Evolutionary conservation across 805 yeast species (phyloP).

Genomic region (Metschnikowia borealis): DNA sequence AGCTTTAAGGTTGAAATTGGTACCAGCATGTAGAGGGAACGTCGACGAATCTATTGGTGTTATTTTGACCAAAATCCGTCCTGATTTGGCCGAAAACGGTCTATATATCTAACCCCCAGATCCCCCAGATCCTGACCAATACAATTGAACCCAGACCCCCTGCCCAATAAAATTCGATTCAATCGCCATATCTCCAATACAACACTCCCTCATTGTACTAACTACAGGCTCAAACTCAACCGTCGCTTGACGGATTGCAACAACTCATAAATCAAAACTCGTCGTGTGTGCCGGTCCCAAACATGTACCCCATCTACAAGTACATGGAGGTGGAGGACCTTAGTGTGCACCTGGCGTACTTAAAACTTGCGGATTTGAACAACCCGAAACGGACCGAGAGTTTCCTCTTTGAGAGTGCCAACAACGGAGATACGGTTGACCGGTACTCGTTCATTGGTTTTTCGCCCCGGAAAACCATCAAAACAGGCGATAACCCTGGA

Average conservation of each 20-base stretch:
- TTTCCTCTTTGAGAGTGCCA: constrained; percentile 84
- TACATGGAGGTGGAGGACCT: constrained; percentile 70
- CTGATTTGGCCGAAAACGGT: too few species aligned
- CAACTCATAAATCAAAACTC: constrained; percentile 21
- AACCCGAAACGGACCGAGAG: constrained; percentile 54
- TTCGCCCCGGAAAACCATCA: constrained; percentile 75
- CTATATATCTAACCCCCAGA: too few species aligned
- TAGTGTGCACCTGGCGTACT: constrained; percentile 87
- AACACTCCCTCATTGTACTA: neutral
- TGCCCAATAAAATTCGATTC: too few species aligned
- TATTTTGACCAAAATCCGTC: too few species aligned
- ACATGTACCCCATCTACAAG: constrained; percentile 78
- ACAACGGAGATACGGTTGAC: constrained; percentile 83
- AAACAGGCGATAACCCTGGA: constrained; percentile 65
- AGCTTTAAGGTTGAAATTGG: too few species aligned
- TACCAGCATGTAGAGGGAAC: too few species aligned
- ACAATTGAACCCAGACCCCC: too few species aligned
- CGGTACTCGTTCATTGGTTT: constrained; percentile 90
- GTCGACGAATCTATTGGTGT: too few species aligned
- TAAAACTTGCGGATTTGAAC: constrained; percentile 70
- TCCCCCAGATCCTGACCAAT: too few species aligned
- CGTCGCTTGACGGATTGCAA: constrained; percentile 30
- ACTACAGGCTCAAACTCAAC: constrained; percentile 31
- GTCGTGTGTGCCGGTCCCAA: constrained; percentile 37
- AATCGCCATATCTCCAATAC: too few species aligned